These are phyloP conservation scores for Neoscytalidium dimidiatum DNA, from an alignment of 2,329 filamentous ascomycete species.

Conservation along the genomic window DNA sequence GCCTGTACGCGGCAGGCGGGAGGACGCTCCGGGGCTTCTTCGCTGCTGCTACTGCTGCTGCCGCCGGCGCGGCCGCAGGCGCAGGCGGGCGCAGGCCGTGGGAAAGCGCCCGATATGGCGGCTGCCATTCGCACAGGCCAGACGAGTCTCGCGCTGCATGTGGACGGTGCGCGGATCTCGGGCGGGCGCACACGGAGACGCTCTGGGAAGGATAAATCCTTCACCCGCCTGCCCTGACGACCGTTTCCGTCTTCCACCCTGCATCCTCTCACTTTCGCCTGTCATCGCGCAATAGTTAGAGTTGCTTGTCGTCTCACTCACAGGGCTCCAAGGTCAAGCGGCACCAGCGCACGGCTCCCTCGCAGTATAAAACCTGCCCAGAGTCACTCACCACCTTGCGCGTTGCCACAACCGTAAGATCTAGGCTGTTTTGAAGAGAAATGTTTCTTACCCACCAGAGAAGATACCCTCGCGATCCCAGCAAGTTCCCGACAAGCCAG, in stretches of 20 bases:
- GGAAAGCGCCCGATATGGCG: neutral
- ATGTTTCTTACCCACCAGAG: slow-evolving; percentile 62
- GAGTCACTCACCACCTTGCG: slow-evolving; percentile 17
- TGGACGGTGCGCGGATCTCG: neutral
- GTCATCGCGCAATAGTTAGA: slow-evolving; percentile 7
- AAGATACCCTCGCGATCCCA: slow-evolving; percentile 62
- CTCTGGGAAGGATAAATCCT: slow-evolving; percentile 4
- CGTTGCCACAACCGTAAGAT: slow-evolving; percentile 51
- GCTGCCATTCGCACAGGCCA: neutral
- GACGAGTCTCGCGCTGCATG: neutral
- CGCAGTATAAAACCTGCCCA: neutral
- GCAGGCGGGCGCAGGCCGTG: no score
- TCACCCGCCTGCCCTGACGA: no score
- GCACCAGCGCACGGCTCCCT: neutral
- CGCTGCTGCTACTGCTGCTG: no score
- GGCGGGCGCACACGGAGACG: neutral
- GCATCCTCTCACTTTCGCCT: neutral
- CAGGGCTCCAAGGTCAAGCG: neutral
- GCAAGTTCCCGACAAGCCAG: slow-evolving; percentile 79
- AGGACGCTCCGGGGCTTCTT: neutral
- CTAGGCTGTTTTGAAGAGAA: slow-evolving; percentile 48
- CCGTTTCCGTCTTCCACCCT: neutral
- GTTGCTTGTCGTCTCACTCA: neutral
- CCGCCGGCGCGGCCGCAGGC: no score
- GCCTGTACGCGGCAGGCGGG: neutral